phyloP scores from a whole-genome alignment of 768 basidiomycete species.

The Inosperma sp. region DNA sequence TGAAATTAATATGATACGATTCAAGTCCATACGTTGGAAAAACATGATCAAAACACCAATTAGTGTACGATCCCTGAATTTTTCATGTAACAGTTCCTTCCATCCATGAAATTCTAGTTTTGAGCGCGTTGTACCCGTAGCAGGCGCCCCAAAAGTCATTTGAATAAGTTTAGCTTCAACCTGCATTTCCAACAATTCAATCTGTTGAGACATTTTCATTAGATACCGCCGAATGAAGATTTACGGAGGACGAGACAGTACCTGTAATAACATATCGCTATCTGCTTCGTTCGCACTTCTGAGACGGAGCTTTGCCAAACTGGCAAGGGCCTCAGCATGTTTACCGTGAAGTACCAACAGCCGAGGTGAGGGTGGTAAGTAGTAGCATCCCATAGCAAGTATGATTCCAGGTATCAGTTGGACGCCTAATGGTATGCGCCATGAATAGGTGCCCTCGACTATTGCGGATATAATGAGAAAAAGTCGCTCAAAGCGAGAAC shows the following conservation, averaged over 20 bases:
- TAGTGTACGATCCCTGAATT: constrained; percentile 57
- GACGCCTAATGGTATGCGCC: constrained; percentile 72
- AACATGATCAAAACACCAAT: constrained; percentile 75
- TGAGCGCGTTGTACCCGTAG: not conserved
- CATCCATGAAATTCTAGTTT: constrained; percentile 40
- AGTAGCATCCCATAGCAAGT: constrained; percentile 56
- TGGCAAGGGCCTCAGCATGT: constrained; percentile 51
- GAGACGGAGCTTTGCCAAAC: constrained; percentile 54
- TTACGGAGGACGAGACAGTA: not conserved
- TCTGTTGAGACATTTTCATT: constrained; percentile 30
- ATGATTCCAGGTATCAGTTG: constrained; percentile 68
- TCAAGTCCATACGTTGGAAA: constrained; percentile 62
- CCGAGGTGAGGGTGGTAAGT: constrained; percentile 60
- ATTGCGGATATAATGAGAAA: not conserved
- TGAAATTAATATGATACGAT: constrained; percentile 1
- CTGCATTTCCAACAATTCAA: constrained; percentile 75
- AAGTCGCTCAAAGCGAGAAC: not conserved
- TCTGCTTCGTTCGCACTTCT: constrained; percentile 42
- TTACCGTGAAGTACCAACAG: constrained; percentile 52
- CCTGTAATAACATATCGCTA: constrained; percentile 47
- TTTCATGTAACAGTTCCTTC: constrained; percentile 49
- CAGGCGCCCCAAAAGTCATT: constrained; percentile 18
- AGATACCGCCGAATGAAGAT: not conserved
- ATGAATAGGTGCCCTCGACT: constrained; percentile 64
- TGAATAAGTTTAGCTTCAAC: constrained; percentile 56